Evolutionary conservation across 2,329 filamentous ascomycete species (phyloP).

Genomic region (Claviceps fusiformis): DNA sequence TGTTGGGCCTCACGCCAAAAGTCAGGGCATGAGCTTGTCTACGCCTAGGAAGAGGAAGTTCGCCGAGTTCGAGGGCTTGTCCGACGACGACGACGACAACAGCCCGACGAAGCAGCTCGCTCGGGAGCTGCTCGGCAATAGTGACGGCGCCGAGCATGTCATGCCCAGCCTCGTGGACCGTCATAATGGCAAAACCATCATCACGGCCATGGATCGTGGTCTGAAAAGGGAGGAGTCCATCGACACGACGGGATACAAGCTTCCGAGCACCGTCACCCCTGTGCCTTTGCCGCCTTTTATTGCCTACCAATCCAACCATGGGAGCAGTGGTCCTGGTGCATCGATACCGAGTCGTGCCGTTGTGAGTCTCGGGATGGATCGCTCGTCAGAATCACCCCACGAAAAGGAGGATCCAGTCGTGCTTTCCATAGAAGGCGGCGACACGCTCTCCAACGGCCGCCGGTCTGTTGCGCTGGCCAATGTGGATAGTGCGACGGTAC

Average conservation of each 20-base stretch:
- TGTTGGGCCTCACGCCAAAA: slow-evolving; percentile 11
- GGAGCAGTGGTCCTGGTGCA: not conserved
- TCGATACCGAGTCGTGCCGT: not conserved
- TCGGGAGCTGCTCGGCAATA: slow-evolving; percentile 9
- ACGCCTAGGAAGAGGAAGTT: slow-evolving; percentile 21
- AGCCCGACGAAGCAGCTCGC: slow-evolving; percentile 17
- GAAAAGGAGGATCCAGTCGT: not conserved
- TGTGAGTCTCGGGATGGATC: not conserved
- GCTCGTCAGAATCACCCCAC: not conserved
- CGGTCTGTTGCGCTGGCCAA: not conserved
- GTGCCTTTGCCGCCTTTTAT: slow-evolving; percentile 3
- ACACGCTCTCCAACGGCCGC: not conserved
- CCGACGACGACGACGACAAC: slow-evolving; percentile 18
- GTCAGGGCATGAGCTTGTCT: slow-evolving; percentile 21
- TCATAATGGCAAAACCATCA: not conserved
- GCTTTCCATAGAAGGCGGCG: slow-evolving; percentile 2
- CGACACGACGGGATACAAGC: not conserved
- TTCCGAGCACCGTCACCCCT: not conserved
- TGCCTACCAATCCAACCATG: not conserved
- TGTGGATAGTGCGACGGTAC: not conserved
- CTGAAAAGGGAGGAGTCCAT: not conserved
- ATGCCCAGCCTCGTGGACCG: not conserved
- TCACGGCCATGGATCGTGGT: slow-evolving; percentile 1
- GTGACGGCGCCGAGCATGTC: not conserved
- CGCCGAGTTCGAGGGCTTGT: slow-evolving; percentile 16